These are phyloP conservation scores for Tillandsia fasciculata DNA, from an alignment of 176 grass and related monocot species.

Conservation along the genomic window DNA sequence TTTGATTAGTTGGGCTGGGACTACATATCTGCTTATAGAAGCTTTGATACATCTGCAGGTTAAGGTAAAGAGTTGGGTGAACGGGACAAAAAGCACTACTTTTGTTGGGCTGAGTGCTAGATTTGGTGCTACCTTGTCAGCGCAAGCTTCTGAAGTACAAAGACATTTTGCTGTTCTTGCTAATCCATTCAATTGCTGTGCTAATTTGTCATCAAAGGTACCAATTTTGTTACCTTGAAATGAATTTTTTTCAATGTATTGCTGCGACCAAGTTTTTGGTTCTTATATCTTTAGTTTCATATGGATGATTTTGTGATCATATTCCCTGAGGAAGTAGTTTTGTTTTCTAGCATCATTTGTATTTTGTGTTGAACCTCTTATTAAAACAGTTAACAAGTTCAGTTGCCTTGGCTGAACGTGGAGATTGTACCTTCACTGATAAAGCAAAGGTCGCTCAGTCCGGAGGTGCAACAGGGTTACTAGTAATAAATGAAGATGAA, in stretches of 20 bases:
- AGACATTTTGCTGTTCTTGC: conserved; percentile 47
- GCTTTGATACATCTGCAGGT: conserved; percentile 40
- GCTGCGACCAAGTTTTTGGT: not conserved
- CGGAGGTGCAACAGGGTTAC: conserved; percentile 58
- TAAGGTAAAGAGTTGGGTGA: conserved; percentile 81
- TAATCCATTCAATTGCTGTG: conserved; percentile 70
- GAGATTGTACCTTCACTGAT: conserved; percentile 75
- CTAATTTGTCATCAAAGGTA: conserved; percentile 65
- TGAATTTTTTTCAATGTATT: conserved; percentile 1
- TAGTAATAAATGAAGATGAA: conserved; percentile 93
- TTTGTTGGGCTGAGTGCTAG: conserved; percentile 71
- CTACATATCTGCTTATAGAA: not conserved
- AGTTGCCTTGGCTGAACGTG: conserved; percentile 65
- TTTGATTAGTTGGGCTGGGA: too few relatives aligned
- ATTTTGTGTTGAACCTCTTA: conserved; percentile 6
- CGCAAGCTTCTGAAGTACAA: conserved; percentile 38
- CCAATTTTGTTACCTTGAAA: not conserved
- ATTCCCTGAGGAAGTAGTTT: not conserved
- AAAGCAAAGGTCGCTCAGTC: conserved; percentile 81
- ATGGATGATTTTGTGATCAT: not conserved
- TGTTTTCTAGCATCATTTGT: not conserved
- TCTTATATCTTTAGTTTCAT: not conserved
- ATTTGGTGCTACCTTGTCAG: conserved; percentile 57
- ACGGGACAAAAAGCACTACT: conserved; percentile 50
- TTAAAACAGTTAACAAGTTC: conserved; percentile 58